Evolutionary conservation across 257 asterid genomes (phyloP).

Genomic region (Solanum etuberosum): DNA sequence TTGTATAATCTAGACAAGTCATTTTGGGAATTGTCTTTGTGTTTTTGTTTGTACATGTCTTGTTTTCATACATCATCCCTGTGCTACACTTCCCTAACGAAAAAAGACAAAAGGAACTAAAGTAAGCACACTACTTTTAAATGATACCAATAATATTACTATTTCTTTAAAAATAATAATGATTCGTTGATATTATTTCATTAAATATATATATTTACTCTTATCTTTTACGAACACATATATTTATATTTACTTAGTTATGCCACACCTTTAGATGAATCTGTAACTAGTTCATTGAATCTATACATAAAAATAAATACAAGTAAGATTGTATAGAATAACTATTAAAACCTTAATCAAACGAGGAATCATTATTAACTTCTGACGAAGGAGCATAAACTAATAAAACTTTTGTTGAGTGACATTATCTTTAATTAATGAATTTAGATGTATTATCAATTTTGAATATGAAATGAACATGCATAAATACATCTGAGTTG

Average conservation of each 20-base stretch:
- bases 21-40: not conserved
- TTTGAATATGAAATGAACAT: not conserved
- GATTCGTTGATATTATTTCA: not conserved
- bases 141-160: not conserved
- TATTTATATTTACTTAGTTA: not conserved
- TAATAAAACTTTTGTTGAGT: not conserved
- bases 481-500: not conserved
- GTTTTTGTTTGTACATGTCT: not conserved
- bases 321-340: not conserved
- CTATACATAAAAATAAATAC: not conserved
- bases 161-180: not conserved
- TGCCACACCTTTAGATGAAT: not conserved
- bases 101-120: not conserved
- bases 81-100: not conserved
- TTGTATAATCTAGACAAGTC: not conserved
- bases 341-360: not conserved
- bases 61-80: not conserved
- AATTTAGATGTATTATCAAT: not conserved
- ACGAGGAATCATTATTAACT: not conserved
- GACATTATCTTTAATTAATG: not conserved
- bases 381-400: not conserved
- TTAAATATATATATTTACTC: not conserved
- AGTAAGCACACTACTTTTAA: not conserved
- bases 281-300: not conserved
- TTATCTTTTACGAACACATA: not conserved